These are phyloP conservation scores for Panicum hallii DNA, from an alignment of 202 grass and related monocot species.

Conservation along the genomic window DNA sequence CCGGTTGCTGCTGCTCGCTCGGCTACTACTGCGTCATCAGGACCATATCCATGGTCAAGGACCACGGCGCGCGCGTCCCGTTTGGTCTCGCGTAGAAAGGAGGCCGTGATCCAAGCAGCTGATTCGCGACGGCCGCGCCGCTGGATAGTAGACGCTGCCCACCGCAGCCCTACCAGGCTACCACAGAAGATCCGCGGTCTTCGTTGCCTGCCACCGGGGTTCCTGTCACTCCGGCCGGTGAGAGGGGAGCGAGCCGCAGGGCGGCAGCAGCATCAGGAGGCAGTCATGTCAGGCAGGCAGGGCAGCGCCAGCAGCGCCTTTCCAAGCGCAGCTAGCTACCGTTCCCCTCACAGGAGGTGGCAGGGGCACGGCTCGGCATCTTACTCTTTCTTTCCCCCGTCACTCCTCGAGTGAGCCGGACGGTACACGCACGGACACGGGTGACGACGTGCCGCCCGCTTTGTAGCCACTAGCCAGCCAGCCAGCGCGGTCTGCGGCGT, in stretches of 20 bases:
- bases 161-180: not conserved
- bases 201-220: not conserved
- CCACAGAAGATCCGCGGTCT: slow-evolving; percentile 31
- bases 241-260: slow-evolving; percentile 34
- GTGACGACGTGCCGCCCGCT: slow-evolving; percentile 10
- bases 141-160: not conserved
- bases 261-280: slow-evolving; percentile 24
- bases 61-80: not conserved
- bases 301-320: slow-evolving; percentile 28
- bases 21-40: not conserved
- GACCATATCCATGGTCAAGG: not conserved
- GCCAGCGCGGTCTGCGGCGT: not conserved
- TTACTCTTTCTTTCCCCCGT: not conserved
- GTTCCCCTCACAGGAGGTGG: not conserved
- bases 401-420: no score
- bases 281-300: slow-evolving; percentile 12
- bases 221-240: slow-evolving; percentile 25
- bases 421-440: not conserved
- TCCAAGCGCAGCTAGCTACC: slow-evolving; percentile 2
- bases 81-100: not conserved
- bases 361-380: not conserved
- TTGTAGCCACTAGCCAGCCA: not conserved
- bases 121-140: not conserved
- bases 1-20: not conserved
- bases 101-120: not conserved